A percentile compares a stretch with the other conserved stretches of the same genome.
phyloP scores from a whole-genome alignment of 1,139 yeast species.

The Suhomyces bokatorum region DNA sequence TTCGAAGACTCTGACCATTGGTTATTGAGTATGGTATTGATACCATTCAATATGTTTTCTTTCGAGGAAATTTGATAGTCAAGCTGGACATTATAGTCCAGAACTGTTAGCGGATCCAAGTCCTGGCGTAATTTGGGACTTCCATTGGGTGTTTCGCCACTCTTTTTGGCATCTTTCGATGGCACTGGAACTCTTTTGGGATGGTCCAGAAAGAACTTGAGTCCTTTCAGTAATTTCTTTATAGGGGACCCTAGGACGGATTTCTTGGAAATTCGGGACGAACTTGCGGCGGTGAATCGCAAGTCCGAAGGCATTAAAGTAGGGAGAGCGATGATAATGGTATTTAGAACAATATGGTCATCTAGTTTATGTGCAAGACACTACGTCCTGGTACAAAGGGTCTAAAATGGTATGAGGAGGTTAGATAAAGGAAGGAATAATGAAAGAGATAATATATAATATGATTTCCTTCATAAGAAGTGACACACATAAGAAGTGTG shows the following conservation, averaged over 20 bases:
- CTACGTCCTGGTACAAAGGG: not conserved
- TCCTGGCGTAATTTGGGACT: conserved; percentile 1
- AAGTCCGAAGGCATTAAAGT: conserved; percentile 17
- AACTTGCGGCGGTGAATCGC: conserved; percentile 44
- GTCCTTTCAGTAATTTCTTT: conserved; percentile 19
- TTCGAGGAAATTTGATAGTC: conserved; percentile 38
- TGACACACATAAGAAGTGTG: no score
- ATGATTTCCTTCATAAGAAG: no score
- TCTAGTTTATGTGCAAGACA: not conserved
- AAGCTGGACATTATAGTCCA: conserved; percentile 40
- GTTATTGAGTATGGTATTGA: conserved; percentile 35
- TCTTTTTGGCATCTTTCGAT: not conserved
- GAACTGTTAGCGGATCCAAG: conserved; percentile 20
- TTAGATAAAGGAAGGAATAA: no score
- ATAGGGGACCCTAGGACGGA: conserved; percentile 20
- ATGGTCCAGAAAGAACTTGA: conserved; percentile 9
- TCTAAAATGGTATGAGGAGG: no score
- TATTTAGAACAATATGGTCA: not conserved
- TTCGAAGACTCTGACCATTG: conserved; percentile 42
- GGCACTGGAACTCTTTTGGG: conserved; percentile 2
- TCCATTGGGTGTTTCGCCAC: conserved; percentile 6
- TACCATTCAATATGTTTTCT: conserved; percentile 36
- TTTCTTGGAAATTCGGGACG: conserved; percentile 35
- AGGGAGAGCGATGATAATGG: not conserved
- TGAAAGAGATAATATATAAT: no score